Base-by-base conservation (phyloP, 192 early-diverging fungal species). In the Lunasporangiospora selenospora region DNA sequence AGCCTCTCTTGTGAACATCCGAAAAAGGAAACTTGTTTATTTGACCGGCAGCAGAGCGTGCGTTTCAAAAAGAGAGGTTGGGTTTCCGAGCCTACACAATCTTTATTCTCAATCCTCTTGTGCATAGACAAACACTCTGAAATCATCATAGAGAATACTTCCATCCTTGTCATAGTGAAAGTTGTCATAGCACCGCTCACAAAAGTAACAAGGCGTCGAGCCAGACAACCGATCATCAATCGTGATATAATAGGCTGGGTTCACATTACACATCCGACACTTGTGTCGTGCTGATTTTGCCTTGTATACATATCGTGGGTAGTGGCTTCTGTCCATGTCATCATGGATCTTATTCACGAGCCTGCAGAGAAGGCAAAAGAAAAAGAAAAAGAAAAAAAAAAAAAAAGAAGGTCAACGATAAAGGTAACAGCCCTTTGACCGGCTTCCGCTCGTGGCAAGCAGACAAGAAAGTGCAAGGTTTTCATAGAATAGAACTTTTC, bases 161-260 rank as follows among this genome's bases (percentile, higher is more conserved):
- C 80, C 81, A 19, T 88, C 54, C 13, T 41, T 55, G 39, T 86
- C 81, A 67, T 85, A 89, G 60, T 92, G 89, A 78, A 90, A 92
- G 15, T 62, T 78, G 48, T 80, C 75, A 62, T 88, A 92, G 78
- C 90, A 92, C 42, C 77, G 77, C 51, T 82, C 76, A 56, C 90
- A 92, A 77, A 87, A 92, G 69, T 84, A 87, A 62, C 80, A 84
- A 2, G 88, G 88, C 27, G 85, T 84, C 65, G 85, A 77, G 8
- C 89, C 88, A 26, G 87, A 83, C 39, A 87, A 76, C 49, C 85
- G 79, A 77, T 93, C 91, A 57, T 88, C 85, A 40, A 86, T 66
- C 34, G 89, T 88, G 33, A 90, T 85, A 61, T 75, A 88, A 69
- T 85, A 80, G 30, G 83, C 83, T 3, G 77, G 80, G 47, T 81